A percentile compares a stretch with the other conserved stretches of the same genome.
These are phyloP conservation scores for Limonomyces culmigenus DNA, from an alignment of 1,284 basidiomycete genomes.

Conservation along the genomic window DNA sequence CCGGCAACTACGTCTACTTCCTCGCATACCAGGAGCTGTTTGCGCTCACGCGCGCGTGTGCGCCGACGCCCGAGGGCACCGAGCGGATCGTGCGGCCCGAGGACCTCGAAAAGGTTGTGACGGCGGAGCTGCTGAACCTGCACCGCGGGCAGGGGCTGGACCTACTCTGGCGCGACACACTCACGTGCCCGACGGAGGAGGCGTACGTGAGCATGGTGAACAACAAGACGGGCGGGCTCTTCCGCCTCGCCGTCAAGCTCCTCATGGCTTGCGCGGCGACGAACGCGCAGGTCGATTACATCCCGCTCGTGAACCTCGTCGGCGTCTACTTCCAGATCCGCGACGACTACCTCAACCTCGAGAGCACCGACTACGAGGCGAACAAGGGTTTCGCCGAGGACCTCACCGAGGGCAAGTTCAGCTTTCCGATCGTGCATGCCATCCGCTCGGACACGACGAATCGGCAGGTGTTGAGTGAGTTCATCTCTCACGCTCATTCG, in stretches of 20 bases:
- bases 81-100: slow-evolving; percentile 8
- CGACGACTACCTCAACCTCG: slow-evolving; percentile 95
- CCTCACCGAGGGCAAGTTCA: slow-evolving; percentile 92
- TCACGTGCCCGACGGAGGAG: slow-evolving; percentile 87
- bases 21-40: slow-evolving; percentile 70
- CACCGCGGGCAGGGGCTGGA: slow-evolving; percentile 96
- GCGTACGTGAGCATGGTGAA: slow-evolving; percentile 96
- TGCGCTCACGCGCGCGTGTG: slow-evolving; percentile 27
- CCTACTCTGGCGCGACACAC: slow-evolving; percentile 83
- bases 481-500: slow-evolving; percentile 1
- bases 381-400: slow-evolving; percentile 96
- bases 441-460: slow-evolving; percentile 63
- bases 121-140: slow-evolving; percentile 79
- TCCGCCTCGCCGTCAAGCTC: slow-evolving; percentile 85
- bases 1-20: slow-evolving; percentile 96
- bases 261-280: slow-evolving; percentile 82
- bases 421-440: slow-evolving; percentile 85
- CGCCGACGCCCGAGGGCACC: background rate
- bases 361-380: slow-evolving; percentile 73
- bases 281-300: slow-evolving; percentile 52
- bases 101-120: slow-evolving; percentile 55
- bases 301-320: slow-evolving; percentile 88
- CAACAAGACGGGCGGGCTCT: slow-evolving; percentile 92
- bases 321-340: slow-evolving; percentile 93
- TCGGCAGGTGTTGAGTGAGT: slow-evolving; percentile 66